Evolutionary conservation across 2,329 filamentous ascomycete species (phyloP).

Genomic region (Grosmannia huntii): DNA sequence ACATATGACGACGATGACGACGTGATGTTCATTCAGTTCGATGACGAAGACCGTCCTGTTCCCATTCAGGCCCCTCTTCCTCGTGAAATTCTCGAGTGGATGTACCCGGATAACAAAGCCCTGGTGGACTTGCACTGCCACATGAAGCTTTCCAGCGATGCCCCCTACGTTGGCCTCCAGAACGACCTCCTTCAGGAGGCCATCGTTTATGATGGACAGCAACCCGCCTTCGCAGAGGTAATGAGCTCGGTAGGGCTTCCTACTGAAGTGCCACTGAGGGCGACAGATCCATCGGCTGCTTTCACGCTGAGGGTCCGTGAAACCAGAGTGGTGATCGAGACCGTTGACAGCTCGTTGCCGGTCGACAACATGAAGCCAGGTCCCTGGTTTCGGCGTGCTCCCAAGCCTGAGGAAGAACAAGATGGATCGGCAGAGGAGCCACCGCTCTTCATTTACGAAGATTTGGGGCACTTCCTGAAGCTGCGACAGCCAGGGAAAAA

Average conservation of each 20-base stretch:
- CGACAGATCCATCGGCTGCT: background rate
- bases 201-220: background rate
- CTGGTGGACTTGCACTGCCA: background rate
- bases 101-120: background rate
- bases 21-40: background rate
- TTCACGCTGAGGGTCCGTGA: background rate
- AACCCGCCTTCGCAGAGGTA: no score
- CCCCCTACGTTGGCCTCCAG: background rate
- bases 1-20: background rate
- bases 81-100: background rate
- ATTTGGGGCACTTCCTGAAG: background rate
- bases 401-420: background rate
- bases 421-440: background rate
- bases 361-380: background rate
- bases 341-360: background rate
- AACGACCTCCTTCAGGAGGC: background rate
- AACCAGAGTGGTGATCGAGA: background rate
- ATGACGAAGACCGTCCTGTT: background rate
- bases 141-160: background rate
- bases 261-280: background rate
- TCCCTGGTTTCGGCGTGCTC: background rate
- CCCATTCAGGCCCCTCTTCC: background rate
- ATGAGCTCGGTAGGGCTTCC: no score
- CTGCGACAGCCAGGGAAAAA: background rate
- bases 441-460: background rate